Base-by-base conservation (phyloP, 208 protist genomes). In the Leishmania lainsoni region DNA sequence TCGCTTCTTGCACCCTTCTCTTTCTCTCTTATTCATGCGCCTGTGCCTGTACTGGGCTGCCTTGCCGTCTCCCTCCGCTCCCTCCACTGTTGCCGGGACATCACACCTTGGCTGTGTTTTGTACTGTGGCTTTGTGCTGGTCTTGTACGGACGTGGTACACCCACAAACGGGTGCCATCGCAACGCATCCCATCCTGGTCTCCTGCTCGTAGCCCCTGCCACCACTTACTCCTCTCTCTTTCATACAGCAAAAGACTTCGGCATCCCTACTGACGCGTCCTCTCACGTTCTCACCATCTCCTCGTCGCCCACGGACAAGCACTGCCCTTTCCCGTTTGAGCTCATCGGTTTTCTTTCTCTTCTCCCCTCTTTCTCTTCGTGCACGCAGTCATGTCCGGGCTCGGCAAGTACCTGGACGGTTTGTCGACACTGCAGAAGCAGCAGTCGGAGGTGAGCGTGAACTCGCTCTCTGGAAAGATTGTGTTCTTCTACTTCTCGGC, bases 401-500 rank as follows among this genome's bases (percentile, higher is more conserved):
- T 83, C 35, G 26, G 3, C 63, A 70, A 83, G 79, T 54, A 54
- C 51, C 73, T 83, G 71, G 51, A 14, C 3, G 75, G 74, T 17
- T n/a, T 58, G 29, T 0, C 16, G 79, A 77, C 78, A 73, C 79
- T 83, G 45, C 71, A 70, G 72, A 65, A 73, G 58, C 52, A 70
- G 49, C 35, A 74, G 20, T 39, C 49, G 5, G 73, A 66, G 79
- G 79, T 75, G 72, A 73, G 72, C 0, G 32, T 74, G 72, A 78
- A 32, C 72, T 83, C 79, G 29, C 63, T 63, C 45, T 84, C 87
- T 29, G 89, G 88, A 12, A 95, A 97, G 85, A 84, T 80, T 3
- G 92, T 95, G 1, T 93, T 95, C 71, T 90, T 97, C 73, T 98
- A 98, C 89, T 98, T 98, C 85, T 94, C 90, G 51, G 96, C 96